Conservation (phyloP, 2,329 filamentous ascomycete genomes). For the Trichoderma polysporum region DNA sequence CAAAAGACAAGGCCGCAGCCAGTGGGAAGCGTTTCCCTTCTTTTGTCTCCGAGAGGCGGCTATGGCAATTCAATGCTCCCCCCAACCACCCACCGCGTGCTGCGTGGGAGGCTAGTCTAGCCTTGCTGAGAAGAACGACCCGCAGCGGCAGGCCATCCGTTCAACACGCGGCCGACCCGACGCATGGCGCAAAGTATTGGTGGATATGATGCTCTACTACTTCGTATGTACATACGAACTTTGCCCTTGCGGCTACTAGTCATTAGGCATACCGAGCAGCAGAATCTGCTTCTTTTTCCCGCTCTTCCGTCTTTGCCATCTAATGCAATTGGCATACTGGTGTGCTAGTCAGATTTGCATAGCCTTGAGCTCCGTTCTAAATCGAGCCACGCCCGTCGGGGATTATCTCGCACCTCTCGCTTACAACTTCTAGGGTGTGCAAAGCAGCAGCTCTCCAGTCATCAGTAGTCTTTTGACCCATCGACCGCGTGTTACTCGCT, state of each 20-base stretch:
- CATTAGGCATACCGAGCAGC: background rate
- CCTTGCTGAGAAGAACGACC: constrained; percentile 4
- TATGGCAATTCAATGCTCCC: background rate
- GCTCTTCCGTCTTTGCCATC: background rate
- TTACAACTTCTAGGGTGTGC: background rate
- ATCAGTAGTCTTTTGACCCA: background rate
- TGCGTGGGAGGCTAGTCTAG: constrained; percentile 5
- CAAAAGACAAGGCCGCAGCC: background rate
- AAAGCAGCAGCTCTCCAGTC: background rate
- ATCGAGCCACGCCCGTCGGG: background rate
- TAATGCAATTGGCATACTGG: background rate
- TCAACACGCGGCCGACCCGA: background rate
- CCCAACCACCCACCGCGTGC: background rate
- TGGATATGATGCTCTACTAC: background rate
- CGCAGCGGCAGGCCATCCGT: constrained; percentile 7
- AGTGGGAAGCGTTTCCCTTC: background rate
- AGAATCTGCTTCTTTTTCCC: background rate
- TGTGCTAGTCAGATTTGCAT: background rate
- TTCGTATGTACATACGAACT: background rate
- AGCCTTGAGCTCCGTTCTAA: constrained; percentile 1
- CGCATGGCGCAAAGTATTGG: background rate
- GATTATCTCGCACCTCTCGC: constrained; percentile 6
- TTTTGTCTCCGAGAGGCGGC: constrained; percentile 10
- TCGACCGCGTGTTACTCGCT: background rate
- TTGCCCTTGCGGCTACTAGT: background rate